Evolutionary conservation across 2,329 filamentous ascomycete genomes (phyloP), one percentile per base, ranked within the genome.

Genomic region (Diaporthe humulicola): DNA sequence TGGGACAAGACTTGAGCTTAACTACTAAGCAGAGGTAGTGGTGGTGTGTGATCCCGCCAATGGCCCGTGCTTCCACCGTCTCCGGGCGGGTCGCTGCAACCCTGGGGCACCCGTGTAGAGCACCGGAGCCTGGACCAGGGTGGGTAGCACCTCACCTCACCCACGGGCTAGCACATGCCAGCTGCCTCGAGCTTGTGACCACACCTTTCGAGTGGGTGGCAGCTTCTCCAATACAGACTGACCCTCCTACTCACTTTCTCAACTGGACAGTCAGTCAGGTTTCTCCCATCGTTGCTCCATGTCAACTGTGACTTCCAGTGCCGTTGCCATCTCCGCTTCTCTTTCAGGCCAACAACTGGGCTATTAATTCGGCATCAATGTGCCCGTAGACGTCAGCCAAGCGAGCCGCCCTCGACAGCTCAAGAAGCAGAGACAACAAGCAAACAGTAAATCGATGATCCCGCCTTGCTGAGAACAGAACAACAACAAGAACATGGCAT

Each of bases 401-500:
- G 28, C 30, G 64, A 36, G 64, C n/a, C 33, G 42, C 61, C 30
- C 19, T 50, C 42, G 42, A 67, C 28, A 67, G 45, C 42, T 67
- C 42, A 22, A 36, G 25, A 36, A 67, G 61, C 61, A 30, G 38
- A 22, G 8, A 25, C 58, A 64, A 64, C 10, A 71, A 30, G 22
- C 58, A 42, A 33, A 61, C 33, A 52, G 25, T 45, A 52, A 28
- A 42, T 50, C 30, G 50, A 69, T 33, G 15, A 42, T 28, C 19
- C 10, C 30, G 28, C 8, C 30, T 54, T 15, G 30, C 19, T 48
- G 17, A 45, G 14, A 38, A 28, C 17, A 1, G 2, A n/a, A 28
- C 28, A 1, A 9, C 45, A 22, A 10, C 33, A n/a, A 60, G 22
- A 72, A 19, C 38, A 81, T 81, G 81, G 69, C 80, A 1, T 52